Evolutionary conservation across 768 basidiomycete species (phyloP), one percentile per base, ranked within the genome.

Genomic region (Trametes cubensis): DNA sequence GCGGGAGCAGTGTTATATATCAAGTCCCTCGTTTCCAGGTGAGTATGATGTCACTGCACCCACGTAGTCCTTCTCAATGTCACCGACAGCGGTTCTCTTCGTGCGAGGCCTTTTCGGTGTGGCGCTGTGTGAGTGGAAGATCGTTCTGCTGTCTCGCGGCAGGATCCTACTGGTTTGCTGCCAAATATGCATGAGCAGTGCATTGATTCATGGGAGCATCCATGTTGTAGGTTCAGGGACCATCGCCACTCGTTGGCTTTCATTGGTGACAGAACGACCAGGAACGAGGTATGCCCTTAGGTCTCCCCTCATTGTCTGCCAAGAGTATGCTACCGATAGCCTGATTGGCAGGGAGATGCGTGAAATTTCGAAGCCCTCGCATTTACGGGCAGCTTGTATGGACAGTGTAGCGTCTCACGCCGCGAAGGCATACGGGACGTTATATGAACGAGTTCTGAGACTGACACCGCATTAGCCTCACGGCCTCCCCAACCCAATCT

Each of bases 391-490:
- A 28, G 28, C 28, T 28, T 3, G 7, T 7, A 28, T 3, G 21
- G 18, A 38, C 42, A 13, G 10, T 20, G 40, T 34, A 28, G 20
- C 20, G 11, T 26, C 55, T 23, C 55, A 51, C 18, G 21, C 28
- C n/a, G n/a, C n/a, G 20, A n/a, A 25, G 52, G 21, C 46, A 48
- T 55, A 39, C 48, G 61, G 45, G 23, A 7, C n/a, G 55, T 8
- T 62, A 62, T 62, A 62, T 57, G 55, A 62, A 21, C 49, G 28
- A 20, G 1, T 10, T n/a, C 34, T 20, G 20, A 40, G 34, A 6
- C 14, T 4, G 11, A 18, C 25, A 30, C 49, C 62, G 62, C 62
- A 41, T 50, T 53, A 63, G 34, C 49, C 23, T 54, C 61, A 45
- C 42, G 21, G 2, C 8, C 55, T 55, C 7, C 28, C 28, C n/a